A percentile compares a stretch with the other conserved stretches of the same genome.
Conservation (phyloP, 73 alveolate species). For the Paramecium bursaria region DNA sequence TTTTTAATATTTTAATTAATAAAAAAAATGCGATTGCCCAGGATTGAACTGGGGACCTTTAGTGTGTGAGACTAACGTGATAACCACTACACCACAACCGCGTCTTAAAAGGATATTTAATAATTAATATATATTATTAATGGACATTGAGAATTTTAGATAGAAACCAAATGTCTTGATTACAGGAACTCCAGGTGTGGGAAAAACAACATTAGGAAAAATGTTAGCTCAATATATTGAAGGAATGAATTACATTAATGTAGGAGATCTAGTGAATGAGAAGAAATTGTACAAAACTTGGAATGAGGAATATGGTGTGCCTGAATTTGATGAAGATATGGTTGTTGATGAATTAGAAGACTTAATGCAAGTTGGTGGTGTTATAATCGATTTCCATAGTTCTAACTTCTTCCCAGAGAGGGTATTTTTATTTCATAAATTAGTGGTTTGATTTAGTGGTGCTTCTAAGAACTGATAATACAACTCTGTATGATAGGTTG, state of each 20-base stretch:
- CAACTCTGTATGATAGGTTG: conserved; percentile 94
- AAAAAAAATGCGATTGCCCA: conserved; percentile 67
- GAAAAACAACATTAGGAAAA: conserved; percentile 95
- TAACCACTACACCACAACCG: conserved; percentile 70
- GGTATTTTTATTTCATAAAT: neutral
- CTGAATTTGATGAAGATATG: conserved; percentile 97
- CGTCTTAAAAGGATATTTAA: neutral
- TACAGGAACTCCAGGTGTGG: conserved; percentile 99
- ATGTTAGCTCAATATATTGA: conserved; percentile 83
- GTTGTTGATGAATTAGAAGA: conserved; percentile 91
- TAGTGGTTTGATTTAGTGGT: conserved; percentile 93
- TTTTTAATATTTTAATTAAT: no score
- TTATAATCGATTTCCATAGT: conserved; percentile 95
- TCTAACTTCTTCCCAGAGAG: conserved; percentile 95
- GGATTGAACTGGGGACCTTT: conserved; percentile 68
- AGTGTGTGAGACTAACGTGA: conserved; percentile 69
- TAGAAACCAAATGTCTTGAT: conserved; percentile 88
- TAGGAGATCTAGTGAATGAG: conserved; percentile 87
- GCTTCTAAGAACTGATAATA: conserved; percentile 90
- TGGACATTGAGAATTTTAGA: conserved; percentile 54
- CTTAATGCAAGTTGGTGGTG: conserved; percentile 83
- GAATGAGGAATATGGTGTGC: conserved; percentile 95
- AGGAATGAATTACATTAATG: conserved; percentile 88
- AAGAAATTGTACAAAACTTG: conserved; percentile 93
- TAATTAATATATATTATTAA: conserved; percentile 17